Evolutionary conservation across 2,329 filamentous ascomycete genomes (phyloP), one percentile per base, ranked within the genome.

Genomic region (Sporothrix euskadiensis): DNA sequence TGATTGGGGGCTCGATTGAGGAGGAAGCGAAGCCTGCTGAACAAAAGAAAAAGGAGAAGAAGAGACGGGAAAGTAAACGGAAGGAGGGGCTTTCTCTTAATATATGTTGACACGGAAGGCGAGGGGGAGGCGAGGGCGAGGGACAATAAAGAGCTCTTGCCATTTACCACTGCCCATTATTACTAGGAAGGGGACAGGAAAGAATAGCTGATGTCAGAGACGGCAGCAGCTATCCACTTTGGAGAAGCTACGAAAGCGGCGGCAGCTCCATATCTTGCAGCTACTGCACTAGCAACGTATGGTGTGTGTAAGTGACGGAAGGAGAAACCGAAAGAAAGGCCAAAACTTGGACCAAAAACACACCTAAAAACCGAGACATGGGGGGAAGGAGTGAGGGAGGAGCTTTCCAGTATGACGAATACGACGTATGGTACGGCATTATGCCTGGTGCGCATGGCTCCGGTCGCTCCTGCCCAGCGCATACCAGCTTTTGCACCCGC

Each of bases 161-260:
- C 63, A 41, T 49, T 32, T 35, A 22, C 10, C 41, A 44, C 35
- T 35, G 35, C 35, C 30, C 35, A 32, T 12, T 49, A 52, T 57
- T 47, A 54, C 47, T 47, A 56, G 44, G 59, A 41, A 12, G 22
- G 16, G 16, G 47, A 69, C n/a, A 44, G n/a, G 30, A 49, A 49
- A 56, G 16, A 65, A 65, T 63, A 71, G 72, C 68, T 73, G 72
- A 73, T 73, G 72, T 73, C 72, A 73, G 72, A 73, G 68, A 52
- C 59, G 10, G 32, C 22, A 59, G 49, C 32, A 47, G 39, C 56
- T 70, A 68, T 41, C 71, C 71, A 63, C 41, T 47, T 73, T 70
- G 22, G 47, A 57, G n/a, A 63, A 70, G 68, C 52, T 69, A 69
- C 66, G 66, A 35, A 69, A 69, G 44, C 65, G 44, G 44, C 26